Conservation (phyloP, 2,329 filamentous ascomycete species). For the Lachnellula subtilissima region DNA sequence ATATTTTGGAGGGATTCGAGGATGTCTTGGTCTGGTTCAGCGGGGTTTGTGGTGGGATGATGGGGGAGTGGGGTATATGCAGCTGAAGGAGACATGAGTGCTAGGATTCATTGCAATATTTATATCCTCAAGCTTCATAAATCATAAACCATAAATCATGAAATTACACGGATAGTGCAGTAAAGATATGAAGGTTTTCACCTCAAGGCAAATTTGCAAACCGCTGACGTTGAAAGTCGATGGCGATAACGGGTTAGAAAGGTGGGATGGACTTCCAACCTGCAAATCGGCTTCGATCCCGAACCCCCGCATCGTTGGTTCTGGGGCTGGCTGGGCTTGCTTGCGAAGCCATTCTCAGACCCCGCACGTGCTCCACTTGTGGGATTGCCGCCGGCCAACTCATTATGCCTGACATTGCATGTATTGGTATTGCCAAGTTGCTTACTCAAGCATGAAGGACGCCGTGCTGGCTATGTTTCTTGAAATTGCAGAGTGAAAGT, state of each 20-base stretch:
- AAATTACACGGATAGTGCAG: not conserved
- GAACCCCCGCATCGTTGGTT: too few species aligned
- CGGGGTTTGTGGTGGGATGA: constrained; percentile 1
- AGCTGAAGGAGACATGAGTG: constrained; percentile 14
- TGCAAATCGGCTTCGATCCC: not conserved
- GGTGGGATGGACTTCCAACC: not conserved
- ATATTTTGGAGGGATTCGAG: constrained; percentile 22
- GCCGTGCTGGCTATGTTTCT: too few species aligned
- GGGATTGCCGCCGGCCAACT: not conserved
- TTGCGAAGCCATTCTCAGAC: too few species aligned
- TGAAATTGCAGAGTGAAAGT: too few species aligned
- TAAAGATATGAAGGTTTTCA: too few species aligned
- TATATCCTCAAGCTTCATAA: not conserved
- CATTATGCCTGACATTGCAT: not conserved
- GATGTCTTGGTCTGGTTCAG: constrained; percentile 20
- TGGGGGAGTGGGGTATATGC: constrained; percentile 9
- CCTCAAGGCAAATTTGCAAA: too few species aligned
- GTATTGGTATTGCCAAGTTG: too few species aligned
- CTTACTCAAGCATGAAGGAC: too few species aligned
- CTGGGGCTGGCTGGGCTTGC: too few species aligned
- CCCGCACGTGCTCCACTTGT: not conserved
- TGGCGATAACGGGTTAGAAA: not conserved
- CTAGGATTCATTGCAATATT: constrained; percentile 15
- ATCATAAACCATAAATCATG: not conserved
- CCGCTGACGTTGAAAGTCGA: not conserved